A percentile compares a stretch with the other conserved stretches of the same genome.
Conservation (phyloP, 1,284 basidiomycete species). For the Moniliophthora roreri region DNA sequence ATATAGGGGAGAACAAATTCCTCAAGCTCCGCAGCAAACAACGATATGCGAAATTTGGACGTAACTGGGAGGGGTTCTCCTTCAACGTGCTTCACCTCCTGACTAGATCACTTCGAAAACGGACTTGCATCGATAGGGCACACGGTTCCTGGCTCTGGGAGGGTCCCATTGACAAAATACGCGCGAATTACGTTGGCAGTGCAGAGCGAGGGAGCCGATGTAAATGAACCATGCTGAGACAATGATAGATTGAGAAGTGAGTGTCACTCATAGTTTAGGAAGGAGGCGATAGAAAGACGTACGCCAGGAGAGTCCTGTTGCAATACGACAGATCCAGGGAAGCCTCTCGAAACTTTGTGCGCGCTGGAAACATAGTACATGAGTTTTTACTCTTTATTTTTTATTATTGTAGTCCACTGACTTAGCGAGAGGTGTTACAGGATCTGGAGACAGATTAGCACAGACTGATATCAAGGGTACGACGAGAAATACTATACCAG, state of each 20-base stretch:
- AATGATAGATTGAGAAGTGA: constrained; percentile 1
- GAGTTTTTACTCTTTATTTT: neutral
- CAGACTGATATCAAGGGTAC: neutral
- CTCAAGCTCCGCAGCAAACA: no score
- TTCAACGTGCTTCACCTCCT: no score
- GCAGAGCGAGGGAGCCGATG: constrained; percentile 43
- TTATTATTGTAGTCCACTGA: constrained; percentile 16
- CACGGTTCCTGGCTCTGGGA: constrained; percentile 39
- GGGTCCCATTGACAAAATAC: constrained; percentile 41
- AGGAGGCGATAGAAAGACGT: constrained; percentile 16
- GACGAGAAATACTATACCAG: constrained; percentile 10
- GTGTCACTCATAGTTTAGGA: neutral
- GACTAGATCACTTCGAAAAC: no score
- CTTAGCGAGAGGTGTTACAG: constrained; percentile 35
- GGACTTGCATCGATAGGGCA: constrained; percentile 29
- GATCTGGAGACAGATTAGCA: constrained; percentile 27
- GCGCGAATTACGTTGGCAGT: constrained; percentile 36
- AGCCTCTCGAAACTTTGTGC: constrained; percentile 34
- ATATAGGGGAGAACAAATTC: no score
- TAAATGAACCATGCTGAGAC: constrained; percentile 40
- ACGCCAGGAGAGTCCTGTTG: constrained; percentile 43
- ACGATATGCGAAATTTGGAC: no score
- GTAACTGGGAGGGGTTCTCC: no score
- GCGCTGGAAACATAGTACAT: constrained; percentile 27
- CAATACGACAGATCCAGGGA: constrained; percentile 35